Evolutionary conservation across 352 stramenopile genomes (phyloP), one percentile per base, ranked within the genome.

Genomic region (Globisporangium barbulae): DNA sequence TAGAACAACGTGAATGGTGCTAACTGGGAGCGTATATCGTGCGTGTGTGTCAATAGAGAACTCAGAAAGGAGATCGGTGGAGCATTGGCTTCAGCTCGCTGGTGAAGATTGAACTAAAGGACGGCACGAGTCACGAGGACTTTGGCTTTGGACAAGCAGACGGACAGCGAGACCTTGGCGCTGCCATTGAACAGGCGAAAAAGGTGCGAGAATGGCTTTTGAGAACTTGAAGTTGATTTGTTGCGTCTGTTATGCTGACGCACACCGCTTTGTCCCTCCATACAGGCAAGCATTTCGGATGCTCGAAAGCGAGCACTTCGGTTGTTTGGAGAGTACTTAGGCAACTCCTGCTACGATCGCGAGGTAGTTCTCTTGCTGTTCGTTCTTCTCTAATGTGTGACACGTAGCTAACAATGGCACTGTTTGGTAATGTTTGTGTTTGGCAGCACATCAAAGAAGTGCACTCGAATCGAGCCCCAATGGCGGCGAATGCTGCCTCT

Each of bases 331-430:
- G 87, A 96, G 65, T 93, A 91, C 54, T 55, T 96, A 8, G 87
- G 87, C 13, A 96, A 96, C 52, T 96, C 87, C 21, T 94, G 85
- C 72, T 96, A 96, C 53, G 87, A 96, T 49, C 78, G 78, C n/a
- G 84, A 95, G 67, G 70, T 77, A 54, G 13, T 50, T 61, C 3
- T 37, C 13, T 21, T 44, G 30, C 22, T 41, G n/a, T n/a, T 37
- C 33, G 12, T 31, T 52, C 19, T 52, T 44, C 37, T 12, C 5
- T 44, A 12, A 19, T 44, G 37, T 28, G 35, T n/a, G 45, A 39
- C 10, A 19, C 5, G 31, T 25, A 21, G 47, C 10, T 28, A 12
- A 41, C 2, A 37, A 45, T 39, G 33, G 10, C 15, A 31, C 5
- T 53, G 4, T 49, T 6, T 53, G 35, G 28, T 19, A 17, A 25